Percentiles rank a stretch among this genome's conserved stretches.
phyloP scores from a whole-genome alignment of 1,284 basidiomycete genomes.

The Heterobasidion occidentale region DNA sequence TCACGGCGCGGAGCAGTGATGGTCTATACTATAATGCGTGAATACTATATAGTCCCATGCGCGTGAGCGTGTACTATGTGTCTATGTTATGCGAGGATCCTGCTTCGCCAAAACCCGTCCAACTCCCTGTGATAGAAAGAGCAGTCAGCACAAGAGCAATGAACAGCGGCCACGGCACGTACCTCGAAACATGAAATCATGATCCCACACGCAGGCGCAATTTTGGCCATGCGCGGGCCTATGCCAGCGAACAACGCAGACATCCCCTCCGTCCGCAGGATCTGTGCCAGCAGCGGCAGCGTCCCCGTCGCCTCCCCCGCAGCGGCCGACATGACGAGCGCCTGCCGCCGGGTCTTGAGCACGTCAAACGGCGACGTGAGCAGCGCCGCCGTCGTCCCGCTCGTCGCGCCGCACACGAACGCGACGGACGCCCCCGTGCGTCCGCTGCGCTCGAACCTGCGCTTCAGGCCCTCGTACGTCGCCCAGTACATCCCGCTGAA shows the following conservation, averaged over 20 bases:
- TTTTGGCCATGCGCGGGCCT: constrained; percentile 86
- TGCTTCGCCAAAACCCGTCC: constrained; percentile 37
- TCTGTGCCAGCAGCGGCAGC: constrained; percentile 57
- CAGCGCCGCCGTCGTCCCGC: constrained; percentile 79
- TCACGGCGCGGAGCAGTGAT: constrained; percentile 7
- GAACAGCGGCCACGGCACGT: constrained; percentile 17
- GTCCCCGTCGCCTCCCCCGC: constrained; percentile 34
- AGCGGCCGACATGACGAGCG: constrained; percentile 50
- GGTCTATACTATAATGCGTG: constrained; percentile 13
- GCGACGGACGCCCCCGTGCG: constrained; percentile 64
- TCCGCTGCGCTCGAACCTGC: constrained; percentile 40
- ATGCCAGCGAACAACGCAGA: constrained; percentile 81
- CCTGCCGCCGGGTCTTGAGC: constrained; percentile 89
- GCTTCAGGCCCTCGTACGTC: constrained; percentile 64
- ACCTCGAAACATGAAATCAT: constrained; percentile 97
- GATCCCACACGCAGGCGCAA: constrained; percentile 97
- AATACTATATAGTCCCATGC: neutral
- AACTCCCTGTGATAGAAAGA: constrained; percentile 35
- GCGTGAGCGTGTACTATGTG: too few species aligned
- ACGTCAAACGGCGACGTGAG: constrained; percentile 96
- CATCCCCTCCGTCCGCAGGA: constrained; percentile 74
- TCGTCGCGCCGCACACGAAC: constrained; percentile 78
- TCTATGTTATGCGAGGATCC: constrained; percentile 7
- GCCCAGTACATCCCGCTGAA: constrained; percentile 95
- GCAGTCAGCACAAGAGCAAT: neutral